A percentile compares a stretch with the other conserved stretches of the same genome.
phyloP scores from a whole-genome alignment of 2,329 filamentous ascomycete genomes.

The Mycosphaerella sp. region DNA sequence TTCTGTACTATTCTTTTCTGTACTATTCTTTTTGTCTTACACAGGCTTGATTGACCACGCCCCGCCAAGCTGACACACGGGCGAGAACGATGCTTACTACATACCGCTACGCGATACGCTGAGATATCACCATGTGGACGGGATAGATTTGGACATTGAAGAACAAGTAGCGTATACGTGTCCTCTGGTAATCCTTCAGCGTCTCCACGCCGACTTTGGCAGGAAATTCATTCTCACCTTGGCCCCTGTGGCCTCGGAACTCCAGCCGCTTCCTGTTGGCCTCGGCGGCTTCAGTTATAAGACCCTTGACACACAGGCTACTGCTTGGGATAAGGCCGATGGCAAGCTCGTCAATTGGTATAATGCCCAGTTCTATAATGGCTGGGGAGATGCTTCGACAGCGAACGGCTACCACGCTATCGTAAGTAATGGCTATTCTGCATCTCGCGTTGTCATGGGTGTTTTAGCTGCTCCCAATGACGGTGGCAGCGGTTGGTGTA shows the following conservation, averaged over 20 bases:
- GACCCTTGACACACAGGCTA: slow-evolving; percentile 23
- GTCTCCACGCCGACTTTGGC: slow-evolving; percentile 28
- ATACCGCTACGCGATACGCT: slow-evolving; percentile 27
- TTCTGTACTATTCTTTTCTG: too few species aligned
- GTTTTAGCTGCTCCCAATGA: slow-evolving; percentile 25
- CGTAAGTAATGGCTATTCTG: slow-evolving; percentile 22
- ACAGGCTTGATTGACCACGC: not conserved
- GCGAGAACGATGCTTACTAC: slow-evolving; percentile 27
- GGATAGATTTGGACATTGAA: slow-evolving; percentile 32
- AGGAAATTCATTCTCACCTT: slow-evolving; percentile 31
- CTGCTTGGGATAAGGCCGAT: slow-evolving; percentile 20
- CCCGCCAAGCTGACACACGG: slow-evolving; percentile 4
- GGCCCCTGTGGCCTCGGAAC: slow-evolving; percentile 29
- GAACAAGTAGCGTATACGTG: slow-evolving; percentile 25
- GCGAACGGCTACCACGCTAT: slow-evolving; percentile 26
- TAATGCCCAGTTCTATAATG: slow-evolving; percentile 31
- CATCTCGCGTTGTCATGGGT: slow-evolving; percentile 26
- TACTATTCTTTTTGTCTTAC: not conserved
- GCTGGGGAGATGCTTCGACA: slow-evolving; percentile 28
- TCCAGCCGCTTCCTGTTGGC: slow-evolving; percentile 18
- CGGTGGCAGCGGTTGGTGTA: slow-evolving; percentile 27
- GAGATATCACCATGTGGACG: slow-evolving; percentile 25
- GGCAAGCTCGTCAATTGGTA: slow-evolving; percentile 30
- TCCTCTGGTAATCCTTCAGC: slow-evolving; percentile 25
- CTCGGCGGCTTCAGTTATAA: slow-evolving; percentile 26